Percentiles rank a stretch among this genome's conserved stretches.
Evolutionary conservation across 2,329 filamentous ascomycete species (phyloP).

Genomic region (Fusarium liriodendri): DNA sequence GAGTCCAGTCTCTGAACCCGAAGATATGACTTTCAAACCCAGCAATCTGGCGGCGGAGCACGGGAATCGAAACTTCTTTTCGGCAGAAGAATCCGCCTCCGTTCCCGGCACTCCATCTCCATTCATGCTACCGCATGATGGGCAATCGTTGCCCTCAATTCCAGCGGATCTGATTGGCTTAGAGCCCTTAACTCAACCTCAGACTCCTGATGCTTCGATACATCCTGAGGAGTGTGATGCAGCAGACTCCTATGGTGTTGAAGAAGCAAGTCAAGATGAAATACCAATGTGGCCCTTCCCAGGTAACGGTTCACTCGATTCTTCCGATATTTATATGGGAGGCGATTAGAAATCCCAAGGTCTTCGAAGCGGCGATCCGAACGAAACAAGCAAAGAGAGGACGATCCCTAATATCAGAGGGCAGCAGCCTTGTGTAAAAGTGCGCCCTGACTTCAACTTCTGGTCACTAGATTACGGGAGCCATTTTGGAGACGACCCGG

Average conservation of each 20-base stretch:
- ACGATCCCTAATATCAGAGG: constrained; percentile 28
- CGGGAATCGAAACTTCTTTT: constrained; percentile 10
- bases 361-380: constrained; percentile 22
- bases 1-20: constrained; percentile 3
- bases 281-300: background rate
- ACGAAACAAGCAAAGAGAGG: constrained; percentile 19
- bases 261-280: background rate
- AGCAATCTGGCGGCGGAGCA: background rate
- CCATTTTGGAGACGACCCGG: background rate
- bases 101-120: background rate
- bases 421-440: constrained; percentile 40
- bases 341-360: constrained; percentile 31
- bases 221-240: background rate
- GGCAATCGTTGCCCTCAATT: background rate
- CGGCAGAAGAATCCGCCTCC: background rate
- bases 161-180: background rate
- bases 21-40: background rate
- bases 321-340: constrained; percentile 17
- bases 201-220: background rate
- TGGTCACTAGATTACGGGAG: constrained; percentile 17
- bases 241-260: background rate
- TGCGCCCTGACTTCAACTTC: constrained; percentile 39
- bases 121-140: background rate
- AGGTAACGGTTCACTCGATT: background rate
- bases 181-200: background rate